Evolutionary conservation across 345 rosid genomes (phyloP), one percentile per base, ranked within the genome.

Genomic region (Cardiospermum halicacabum): DNA sequence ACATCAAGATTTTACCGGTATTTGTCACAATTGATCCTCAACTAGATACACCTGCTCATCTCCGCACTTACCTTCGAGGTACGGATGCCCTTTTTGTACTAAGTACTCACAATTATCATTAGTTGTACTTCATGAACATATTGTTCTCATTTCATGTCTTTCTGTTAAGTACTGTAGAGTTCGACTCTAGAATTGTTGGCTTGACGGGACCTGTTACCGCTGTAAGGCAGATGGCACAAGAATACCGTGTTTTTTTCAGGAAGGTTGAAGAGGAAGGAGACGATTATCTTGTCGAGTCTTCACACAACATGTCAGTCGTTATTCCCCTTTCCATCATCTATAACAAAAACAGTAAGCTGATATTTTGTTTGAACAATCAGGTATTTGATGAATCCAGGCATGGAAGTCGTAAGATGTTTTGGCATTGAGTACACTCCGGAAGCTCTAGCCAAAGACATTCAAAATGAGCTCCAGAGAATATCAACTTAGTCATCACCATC

Each of bases 1-100:
- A 81, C 18, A 58, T 69, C 16, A 82, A 81, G 83, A 75, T 89
- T 60, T 55, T 94, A 56, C 97, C 96, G 4, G 80, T 91, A 36
- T 94, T 84, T 62, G 93, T 94, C 57, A 85, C 96, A 11, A 81
- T 94, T 45, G 97, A 94, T 81, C 99, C 99, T 69, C 91, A 83
- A 60, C 85, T 95, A 15, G 99, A 94, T 53, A 81, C 80, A 21
- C 84, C 88, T 59, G 70, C 83, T 15, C 99, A 94, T 69, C 96
- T 91, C 42, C 57, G 66, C 15, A 83, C 89, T 36, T 94, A 89
- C 77, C 87, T 94, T 58, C 76, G 77, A 84, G 99, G 99, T 89
- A 62, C 10, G 65, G 49, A 21, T 60, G 61, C 32, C 36, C 66
- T 67, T n/a, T 24, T 27, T 24, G 40, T 64, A 24, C 32, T 10